These are phyloP conservation scores for Bothriochloa decipiens DNA, from an alignment of 176 grass and related monocot genomes.

Conservation along the genomic window DNA sequence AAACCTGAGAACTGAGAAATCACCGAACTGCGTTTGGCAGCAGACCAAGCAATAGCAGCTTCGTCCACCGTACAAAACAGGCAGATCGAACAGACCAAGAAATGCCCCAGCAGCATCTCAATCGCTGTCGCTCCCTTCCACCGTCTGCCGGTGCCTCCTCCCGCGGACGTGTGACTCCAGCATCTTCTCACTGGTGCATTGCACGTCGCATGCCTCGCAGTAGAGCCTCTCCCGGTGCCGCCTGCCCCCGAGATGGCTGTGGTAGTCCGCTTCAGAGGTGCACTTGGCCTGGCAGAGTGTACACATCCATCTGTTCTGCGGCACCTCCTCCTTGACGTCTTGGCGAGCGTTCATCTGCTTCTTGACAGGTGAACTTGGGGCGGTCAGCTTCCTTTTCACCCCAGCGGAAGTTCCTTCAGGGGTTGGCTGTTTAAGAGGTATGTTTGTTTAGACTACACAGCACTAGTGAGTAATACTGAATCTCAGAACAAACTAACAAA, in stretches of 20 bases:
- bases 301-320: neutral
- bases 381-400: constrained; percentile 10
- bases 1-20: neutral
- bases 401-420: neutral
- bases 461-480: neutral
- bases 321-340: neutral
- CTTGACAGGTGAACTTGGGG: neutral
- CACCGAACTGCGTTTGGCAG: neutral
- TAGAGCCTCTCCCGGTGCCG: constrained; percentile 13
- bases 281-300: neutral
- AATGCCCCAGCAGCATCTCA: too few relatives aligned
- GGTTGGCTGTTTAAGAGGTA: constrained; percentile 5
- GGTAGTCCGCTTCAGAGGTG: neutral
- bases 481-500: neutral
- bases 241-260: neutral
- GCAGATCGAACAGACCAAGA: neutral
- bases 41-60: neutral
- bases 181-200: neutral
- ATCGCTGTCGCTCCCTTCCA: neutral
- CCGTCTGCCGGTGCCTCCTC: constrained; percentile 8
- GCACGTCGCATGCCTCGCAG: neutral
- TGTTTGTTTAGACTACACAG: neutral
- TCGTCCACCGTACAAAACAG: neutral
- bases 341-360: neutral
- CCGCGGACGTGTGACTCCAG: constrained; percentile 13